Evolutionary conservation across 148 eudicot species (phyloP), one percentile per base, ranked within the genome.

Genomic region (Camellia lanceoleosa): DNA sequence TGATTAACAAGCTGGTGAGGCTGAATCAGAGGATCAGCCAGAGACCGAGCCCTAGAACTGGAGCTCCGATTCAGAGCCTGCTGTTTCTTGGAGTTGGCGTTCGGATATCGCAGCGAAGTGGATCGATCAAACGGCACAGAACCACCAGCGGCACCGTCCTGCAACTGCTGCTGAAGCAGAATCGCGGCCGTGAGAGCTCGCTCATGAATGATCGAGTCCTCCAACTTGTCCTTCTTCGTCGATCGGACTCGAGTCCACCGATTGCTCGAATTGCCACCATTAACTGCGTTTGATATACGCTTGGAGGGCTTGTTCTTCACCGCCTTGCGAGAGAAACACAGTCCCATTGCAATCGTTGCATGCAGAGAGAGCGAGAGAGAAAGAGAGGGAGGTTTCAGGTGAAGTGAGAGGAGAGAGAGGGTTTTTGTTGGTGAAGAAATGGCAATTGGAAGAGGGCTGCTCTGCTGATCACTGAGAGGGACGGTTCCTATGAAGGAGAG

Each of bases 1-100:
- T 92, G 94, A 81, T 87, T 85, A 81, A 90, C 76, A 23, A 94
- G 91, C 80, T 92, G 97, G 69, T 88, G 92, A 80, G 97, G 97
- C 7, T 88, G 92, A 77, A 94, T 90, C 62, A 92, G 85, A 85
- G 92, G 91, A 89, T 94, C 98, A 80, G 91, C 85, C 19, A 86
- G 76, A 46, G 95, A 91, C 23, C 94, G 83, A 30, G 96, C 80
- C 79, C 97, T 82, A 67, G 97, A 80, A 75, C 98, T 93, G 13
- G 92, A 89, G 80, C 97, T 89, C 56, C 98, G 77, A 5, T 95
- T 92, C 88, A 94, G 71, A 20, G 79, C 74, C 43, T 78, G 86
- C 74, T 83, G 76, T 65, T 54, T 87, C 80, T 76, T 90, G 59
- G 84, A 82, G 47, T 18, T 66, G 8, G 75, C 71, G 15, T 15